Evolutionary conservation across 306 rosid species (phyloP).

Genomic region (Casuarina cunninghamiana): DNA sequence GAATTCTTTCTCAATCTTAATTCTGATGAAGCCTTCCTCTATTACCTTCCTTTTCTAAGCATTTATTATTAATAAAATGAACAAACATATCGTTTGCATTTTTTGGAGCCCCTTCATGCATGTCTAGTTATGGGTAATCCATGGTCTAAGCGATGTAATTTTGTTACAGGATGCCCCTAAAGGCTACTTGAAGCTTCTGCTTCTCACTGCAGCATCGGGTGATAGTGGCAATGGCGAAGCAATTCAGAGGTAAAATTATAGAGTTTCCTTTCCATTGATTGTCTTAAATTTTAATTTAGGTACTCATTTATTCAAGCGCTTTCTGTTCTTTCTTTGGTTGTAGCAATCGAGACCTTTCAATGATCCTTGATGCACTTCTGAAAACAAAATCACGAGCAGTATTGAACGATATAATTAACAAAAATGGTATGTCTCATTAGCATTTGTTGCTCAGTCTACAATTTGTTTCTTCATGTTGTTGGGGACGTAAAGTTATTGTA

Average conservation of each 20-base stretch:
- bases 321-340: conserved; percentile 24
- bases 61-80: neutral
- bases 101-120: conserved; percentile 7
- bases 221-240: conserved; percentile 83
- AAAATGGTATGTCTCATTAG: conserved; percentile 64
- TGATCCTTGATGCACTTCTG: conserved; percentile 95
- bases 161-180: conserved; percentile 82
- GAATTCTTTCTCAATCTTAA: neutral
- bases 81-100: neutral
- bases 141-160: neutral
- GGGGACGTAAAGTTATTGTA: neutral
- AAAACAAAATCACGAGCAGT: conserved; percentile 92
- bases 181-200: conserved; percentile 91
- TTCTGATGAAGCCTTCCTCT: conserved; percentile 4
- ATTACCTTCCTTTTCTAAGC: neutral
- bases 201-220: conserved; percentile 92
- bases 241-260: conserved; percentile 72
- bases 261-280: conserved; percentile 17
- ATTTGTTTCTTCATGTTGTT: neutral
- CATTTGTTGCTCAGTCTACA: conserved; percentile 7
- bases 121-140: neutral
- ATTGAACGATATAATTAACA: conserved; percentile 78
- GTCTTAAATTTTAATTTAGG: conserved; percentile 8
- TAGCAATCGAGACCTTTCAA: conserved; percentile 99
- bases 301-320: neutral